A percentile compares a stretch with the other conserved stretches of the same genome.
These are phyloP conservation scores for Nitzschia sp. DNA, from an alignment of 108 stramenopile genomes.

Conservation along the genomic window DNA sequence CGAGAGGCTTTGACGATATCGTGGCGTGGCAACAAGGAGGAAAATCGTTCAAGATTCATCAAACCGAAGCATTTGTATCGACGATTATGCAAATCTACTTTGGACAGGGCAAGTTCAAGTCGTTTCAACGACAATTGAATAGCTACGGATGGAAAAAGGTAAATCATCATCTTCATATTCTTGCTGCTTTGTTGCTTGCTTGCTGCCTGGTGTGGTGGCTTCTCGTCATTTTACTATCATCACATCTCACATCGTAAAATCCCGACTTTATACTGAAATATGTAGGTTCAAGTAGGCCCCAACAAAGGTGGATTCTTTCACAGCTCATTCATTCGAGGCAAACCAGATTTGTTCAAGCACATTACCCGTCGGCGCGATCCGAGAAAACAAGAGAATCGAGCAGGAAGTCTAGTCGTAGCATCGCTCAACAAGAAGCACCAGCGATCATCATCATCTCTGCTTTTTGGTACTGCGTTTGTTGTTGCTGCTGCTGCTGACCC, in stretches of 20 bases:
- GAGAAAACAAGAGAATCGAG: too few species aligned
- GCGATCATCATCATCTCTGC: too few species aligned
- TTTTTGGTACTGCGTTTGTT: too few species aligned
- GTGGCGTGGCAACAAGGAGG: constrained; percentile 44
- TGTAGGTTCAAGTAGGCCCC: constrained; percentile 18
- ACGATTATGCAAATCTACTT: constrained; percentile 61
- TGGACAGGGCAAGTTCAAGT: constrained; percentile 45
- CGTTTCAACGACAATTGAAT: constrained; percentile 66
- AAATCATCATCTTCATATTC: too few species aligned
- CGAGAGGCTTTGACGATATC: constrained; percentile 15
- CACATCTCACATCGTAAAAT: too few species aligned
- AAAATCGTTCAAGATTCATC: constrained; percentile 49
- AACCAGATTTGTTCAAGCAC: constrained; percentile 1
- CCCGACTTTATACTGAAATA: too few species aligned
- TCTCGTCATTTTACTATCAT: too few species aligned
- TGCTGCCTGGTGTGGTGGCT: too few species aligned
- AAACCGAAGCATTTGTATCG: constrained; percentile 39
- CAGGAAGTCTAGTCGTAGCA: too few species aligned
- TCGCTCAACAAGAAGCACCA: too few species aligned
- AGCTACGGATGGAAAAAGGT: constrained; percentile 23
- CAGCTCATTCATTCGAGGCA: constrained; percentile 28
- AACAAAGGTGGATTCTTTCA: constrained; percentile 40
- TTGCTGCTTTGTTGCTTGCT: too few species aligned
- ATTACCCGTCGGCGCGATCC: constrained; percentile 12
- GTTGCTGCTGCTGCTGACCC: too few species aligned